Conservation (phyloP, 2,329 filamentous ascomycete species). For the Fusarium veterinarium region DNA sequence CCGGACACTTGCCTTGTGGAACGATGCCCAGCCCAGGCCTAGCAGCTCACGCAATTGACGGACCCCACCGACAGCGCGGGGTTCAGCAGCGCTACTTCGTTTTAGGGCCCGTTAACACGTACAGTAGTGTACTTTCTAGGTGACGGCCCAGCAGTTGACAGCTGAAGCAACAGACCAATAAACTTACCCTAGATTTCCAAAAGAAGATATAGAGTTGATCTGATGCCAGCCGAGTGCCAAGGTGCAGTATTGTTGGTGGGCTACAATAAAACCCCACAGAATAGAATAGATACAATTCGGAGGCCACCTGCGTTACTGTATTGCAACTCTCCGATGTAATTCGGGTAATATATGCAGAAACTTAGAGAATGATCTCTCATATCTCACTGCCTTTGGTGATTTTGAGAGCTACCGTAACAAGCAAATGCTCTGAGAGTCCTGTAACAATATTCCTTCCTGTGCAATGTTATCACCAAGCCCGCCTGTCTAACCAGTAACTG, state of each 20-base stretch:
- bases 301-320: background rate
- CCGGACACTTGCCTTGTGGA: constrained; percentile 25
- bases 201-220: background rate
- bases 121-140: constrained; percentile 23
- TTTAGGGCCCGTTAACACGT: constrained; percentile 21
- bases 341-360: background rate
- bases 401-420: background rate
- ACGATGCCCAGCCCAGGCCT: constrained; percentile 16
- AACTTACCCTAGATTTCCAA: constrained; percentile 27
- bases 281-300: background rate
- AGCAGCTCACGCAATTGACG: constrained; percentile 11
- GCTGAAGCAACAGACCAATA: constrained; percentile 19
- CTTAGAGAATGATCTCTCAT: background rate
- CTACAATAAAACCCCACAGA: background rate
- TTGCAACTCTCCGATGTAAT: background rate
- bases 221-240: background rate
- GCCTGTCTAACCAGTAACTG: background rate
- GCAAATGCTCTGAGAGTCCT: background rate
- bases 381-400: background rate
- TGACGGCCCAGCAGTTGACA: constrained; percentile 12
- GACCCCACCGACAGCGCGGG: constrained; percentile 36
- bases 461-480: background rate
- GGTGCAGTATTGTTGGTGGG: background rate
- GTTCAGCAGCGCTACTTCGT: constrained; percentile 38
- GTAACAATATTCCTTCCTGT: background rate